Evolutionary conservation across 257 asterid species (phyloP).

Genomic region (Petrea volubilis): DNA sequence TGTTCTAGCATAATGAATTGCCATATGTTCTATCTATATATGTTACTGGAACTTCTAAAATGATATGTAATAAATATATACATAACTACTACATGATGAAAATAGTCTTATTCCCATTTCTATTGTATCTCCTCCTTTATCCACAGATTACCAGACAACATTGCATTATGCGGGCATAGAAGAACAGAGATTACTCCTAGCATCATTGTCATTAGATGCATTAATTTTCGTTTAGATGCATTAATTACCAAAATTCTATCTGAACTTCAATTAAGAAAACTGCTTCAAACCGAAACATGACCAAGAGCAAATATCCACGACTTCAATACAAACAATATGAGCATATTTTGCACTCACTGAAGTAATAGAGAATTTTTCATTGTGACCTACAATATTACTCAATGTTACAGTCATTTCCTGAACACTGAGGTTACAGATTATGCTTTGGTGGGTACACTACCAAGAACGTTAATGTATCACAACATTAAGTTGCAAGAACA

Average conservation of each 20-base stretch:
- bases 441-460: neutral
- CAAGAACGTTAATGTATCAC: neutral
- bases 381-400: neutral
- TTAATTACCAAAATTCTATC: too few species aligned
- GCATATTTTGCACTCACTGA: neutral
- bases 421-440: neutral
- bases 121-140: neutral
- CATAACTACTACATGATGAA: neutral
- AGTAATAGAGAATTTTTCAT: neutral
- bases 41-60: neutral
- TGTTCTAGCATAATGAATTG: neutral
- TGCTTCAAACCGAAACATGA: neutral
- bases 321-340: neutral
- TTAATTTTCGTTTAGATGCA: neutral
- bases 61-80: neutral
- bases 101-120: neutral
- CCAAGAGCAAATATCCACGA: neutral
- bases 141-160: neutral
- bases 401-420: neutral
- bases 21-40: neutral
- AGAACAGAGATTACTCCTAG: too few species aligned
- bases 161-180: neutral
- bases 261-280: neutral
- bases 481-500: neutral
- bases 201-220: neutral